These are phyloP conservation scores for Suillus variegatus DNA, from an alignment of 768 basidiomycete species.

Conservation along the genomic window DNA sequence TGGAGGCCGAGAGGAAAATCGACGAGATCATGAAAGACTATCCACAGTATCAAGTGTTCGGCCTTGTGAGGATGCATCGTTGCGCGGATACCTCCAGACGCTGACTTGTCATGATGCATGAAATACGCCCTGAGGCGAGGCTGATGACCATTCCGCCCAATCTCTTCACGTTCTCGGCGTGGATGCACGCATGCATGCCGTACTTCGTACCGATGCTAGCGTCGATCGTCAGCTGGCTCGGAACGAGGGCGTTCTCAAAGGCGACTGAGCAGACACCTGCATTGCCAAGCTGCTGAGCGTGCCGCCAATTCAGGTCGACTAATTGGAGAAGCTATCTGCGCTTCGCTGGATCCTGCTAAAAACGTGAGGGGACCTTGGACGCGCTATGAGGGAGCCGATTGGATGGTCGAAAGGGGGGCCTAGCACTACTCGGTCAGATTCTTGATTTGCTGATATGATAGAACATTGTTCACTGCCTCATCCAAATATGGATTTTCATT, in stretches of 20 bases:
- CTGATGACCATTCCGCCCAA: constrained; percentile 87
- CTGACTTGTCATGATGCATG: constrained; percentile 31
- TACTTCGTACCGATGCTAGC: constrained; percentile 63
- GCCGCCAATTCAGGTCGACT: constrained; percentile 93
- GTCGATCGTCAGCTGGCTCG: constrained; percentile 54
- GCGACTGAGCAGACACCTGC: constrained; percentile 38
- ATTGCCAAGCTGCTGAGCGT: constrained; percentile 80
- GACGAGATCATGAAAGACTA: constrained; percentile 47
- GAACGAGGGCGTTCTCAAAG: constrained; percentile 26
- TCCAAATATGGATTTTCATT: too few relatives aligned
- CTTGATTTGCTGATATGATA: background rate
- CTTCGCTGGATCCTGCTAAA: constrained; percentile 51
- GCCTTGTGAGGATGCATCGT: constrained; percentile 63
- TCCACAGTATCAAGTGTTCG: constrained; percentile 66
- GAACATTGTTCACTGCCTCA: background rate
- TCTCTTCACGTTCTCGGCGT: constrained; percentile 77
- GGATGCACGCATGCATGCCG: constrained; percentile 65
- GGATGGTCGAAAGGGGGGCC: constrained; percentile 57
- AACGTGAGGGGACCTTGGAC: constrained; percentile 63
- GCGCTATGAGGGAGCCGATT: constrained; percentile 72
- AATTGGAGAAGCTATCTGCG: constrained; percentile 83
- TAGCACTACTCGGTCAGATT: background rate
- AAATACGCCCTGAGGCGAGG: constrained; percentile 93
- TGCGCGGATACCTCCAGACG: background rate
- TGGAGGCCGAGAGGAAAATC: constrained; percentile 84